Evolutionary conservation across 2,329 filamentous ascomycete species (phyloP), one percentile per base, ranked within the genome.

Genomic region (Paraphoma chrysanthemicola): DNA sequence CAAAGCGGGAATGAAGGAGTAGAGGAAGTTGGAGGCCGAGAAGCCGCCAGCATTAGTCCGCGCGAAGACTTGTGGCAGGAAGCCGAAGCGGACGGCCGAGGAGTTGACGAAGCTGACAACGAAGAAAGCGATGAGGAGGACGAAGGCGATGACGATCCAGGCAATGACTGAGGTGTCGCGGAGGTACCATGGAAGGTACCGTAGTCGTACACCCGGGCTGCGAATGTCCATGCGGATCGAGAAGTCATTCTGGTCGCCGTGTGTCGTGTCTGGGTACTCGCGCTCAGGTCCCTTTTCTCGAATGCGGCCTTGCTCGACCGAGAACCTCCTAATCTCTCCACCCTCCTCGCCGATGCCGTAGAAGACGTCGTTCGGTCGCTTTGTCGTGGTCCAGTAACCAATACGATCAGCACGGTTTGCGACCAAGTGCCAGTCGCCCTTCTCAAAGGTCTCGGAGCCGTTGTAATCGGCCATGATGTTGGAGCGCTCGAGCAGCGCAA

Each of bases 11-110:
- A 93, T 53, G 75, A 93, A 92, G 58, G 86, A 87, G 80, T 93
- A 97, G 48, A 97, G 79, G 78, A 97, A 97, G 76, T 97, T 92
- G 48, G 92, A 91, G 0, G 91, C 82, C 1, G 92, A 96, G 76
- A 96, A 97, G 16, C 90, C 91, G 28, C 69, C 66, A 0, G 77
- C 68, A 3, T 84, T 80, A 1, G 91, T 86, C 2, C 81, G 79
- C 0, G 89, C 87, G 9, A 82, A 79, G 1, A 97, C 79, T 6
- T 83, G 80, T 2, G 93, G 92, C 6, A 83, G 75, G 74, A 96
- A 97, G 8, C 93, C 93, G 7, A 82, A 74, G 38, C 84, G 78
- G 30, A 96, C 82, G 10, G 85, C 84, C n/a, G n/a, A n/a, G 8
- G 83, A 80, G 39, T 89, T 87, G 57, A 93, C 81, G 75, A 96